Evolutionary conservation across 2,329 filamentous ascomycete genomes (phyloP).

Genomic region (Laburnicola sp.): DNA sequence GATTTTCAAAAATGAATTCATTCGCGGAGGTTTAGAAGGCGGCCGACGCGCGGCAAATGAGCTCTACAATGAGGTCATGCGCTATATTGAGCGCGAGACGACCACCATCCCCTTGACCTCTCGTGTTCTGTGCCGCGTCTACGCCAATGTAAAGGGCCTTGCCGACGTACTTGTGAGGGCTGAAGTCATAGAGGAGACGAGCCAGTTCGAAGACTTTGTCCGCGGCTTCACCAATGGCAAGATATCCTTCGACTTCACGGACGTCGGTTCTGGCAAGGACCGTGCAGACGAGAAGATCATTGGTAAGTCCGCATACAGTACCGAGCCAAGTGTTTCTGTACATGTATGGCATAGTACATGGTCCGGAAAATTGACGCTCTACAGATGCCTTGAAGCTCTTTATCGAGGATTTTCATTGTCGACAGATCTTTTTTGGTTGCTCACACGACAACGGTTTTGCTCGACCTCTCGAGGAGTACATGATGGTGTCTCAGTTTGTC

Average conservation of each 20-base stretch:
- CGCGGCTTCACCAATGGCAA: constrained; percentile 59
- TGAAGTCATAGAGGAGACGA: constrained; percentile 50
- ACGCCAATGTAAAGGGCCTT: constrained; percentile 57
- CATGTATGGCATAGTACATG: not conserved
- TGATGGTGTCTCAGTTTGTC: constrained; percentile 49
- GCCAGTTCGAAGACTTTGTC: constrained; percentile 55
- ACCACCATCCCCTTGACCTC: constrained; percentile 47
- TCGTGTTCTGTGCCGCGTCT: constrained; percentile 58
- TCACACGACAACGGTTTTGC: constrained; percentile 61
- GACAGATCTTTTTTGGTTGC: constrained; percentile 63
- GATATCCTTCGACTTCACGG: constrained; percentile 50
- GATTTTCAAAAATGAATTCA: constrained; percentile 57
- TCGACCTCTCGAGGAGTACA: constrained; percentile 55
- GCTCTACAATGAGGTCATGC: constrained; percentile 50
- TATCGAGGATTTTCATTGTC: constrained; percentile 62
- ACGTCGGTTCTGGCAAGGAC: constrained; percentile 53
- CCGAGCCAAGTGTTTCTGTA: not conserved
- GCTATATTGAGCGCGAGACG: constrained; percentile 45
- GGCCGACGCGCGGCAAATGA: constrained; percentile 57
- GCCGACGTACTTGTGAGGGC: constrained; percentile 52
- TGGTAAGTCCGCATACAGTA: constrained; percentile 46
- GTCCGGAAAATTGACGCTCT: not conserved
- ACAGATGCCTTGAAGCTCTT: constrained; percentile 59
- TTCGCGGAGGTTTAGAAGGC: constrained; percentile 56
- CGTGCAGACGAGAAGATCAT: constrained; percentile 51